Evolutionary conservation across 148 eudicot genomes (phyloP), one percentile per base, ranked within the genome.

Genomic region (Vaccinium macrocarpon): DNA sequence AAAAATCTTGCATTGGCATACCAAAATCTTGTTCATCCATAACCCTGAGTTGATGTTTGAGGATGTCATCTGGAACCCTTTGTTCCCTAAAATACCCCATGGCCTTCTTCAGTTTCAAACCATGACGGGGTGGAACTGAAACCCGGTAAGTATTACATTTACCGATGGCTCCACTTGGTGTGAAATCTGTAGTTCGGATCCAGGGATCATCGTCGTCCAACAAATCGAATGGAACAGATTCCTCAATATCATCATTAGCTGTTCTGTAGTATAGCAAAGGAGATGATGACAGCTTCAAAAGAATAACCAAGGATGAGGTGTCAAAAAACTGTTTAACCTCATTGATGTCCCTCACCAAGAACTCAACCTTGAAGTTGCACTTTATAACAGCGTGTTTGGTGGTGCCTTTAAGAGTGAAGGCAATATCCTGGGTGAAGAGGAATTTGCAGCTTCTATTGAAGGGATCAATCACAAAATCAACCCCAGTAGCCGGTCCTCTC

Each of bases 201-300:
- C 99, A 96, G 35, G 97, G 98, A 87, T 96, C 99, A 86, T 96
- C 98, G 72, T 96, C 99, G 81, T 96, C 99, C 80, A 96, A 87
- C 82, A 94, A 75, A 84, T 93, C 94, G 87, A 84, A 93, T 1
- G 97, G 91, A 75, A 90, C 91, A 0, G 97, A 78, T 25, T 81
- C 90, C 81, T 82, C 88, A 55, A 96, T 89, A 82, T 96, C 99
- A 74, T 96, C 99, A 84, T 93, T 96, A 0, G 96, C 99, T 15
- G 98, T 94, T 86, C 99, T 88, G 73, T 93, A 96, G 80, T 86
- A 90, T 51, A 96, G 55, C 81, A 84, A 52, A 51, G 99, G 99
- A 73, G 98, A 89, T 8, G 94, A 92, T 56, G 91, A 89, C 74
- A 95, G 89, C 83, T 90, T 97, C 82, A 96, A 79, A 57, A 93